Conservation (phyloP, 495 filamentous ascomycete species). For the Tuber calosporum region DNA sequence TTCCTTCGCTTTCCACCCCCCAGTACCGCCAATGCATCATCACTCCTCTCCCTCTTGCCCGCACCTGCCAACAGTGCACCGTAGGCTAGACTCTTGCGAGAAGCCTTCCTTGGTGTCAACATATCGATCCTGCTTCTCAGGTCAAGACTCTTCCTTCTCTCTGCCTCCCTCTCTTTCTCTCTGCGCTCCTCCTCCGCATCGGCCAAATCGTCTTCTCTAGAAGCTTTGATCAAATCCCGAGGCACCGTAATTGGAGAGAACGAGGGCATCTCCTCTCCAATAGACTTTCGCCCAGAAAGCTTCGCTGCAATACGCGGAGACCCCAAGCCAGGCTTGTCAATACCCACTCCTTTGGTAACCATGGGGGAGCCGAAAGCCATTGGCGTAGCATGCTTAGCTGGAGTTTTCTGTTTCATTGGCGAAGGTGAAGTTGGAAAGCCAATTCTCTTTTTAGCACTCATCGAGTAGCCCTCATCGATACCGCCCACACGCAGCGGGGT, state of each 20-base stretch:
- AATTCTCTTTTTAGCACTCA: conserved; percentile 31
- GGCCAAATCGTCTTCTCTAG: conserved; percentile 58
- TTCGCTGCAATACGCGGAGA: conserved; percentile 69
- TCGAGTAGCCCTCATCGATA: conserved; percentile 27
- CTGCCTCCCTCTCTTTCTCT: conserved; percentile 52
- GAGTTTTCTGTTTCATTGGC: conserved; percentile 18
- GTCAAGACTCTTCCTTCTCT: conserved; percentile 43
- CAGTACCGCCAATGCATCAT: conserved; percentile 9
- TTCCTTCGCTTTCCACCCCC: conserved; percentile 34
- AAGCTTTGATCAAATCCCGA: conserved; percentile 56
- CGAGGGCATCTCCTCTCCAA: conserved; percentile 56
- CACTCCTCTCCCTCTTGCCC: conserved; percentile 32
- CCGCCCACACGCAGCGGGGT: conserved; percentile 20
- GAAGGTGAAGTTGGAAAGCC: conserved; percentile 34
- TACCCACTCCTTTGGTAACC: conserved; percentile 53
- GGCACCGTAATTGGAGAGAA: conserved; percentile 52
- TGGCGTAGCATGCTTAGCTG: conserved; percentile 7
- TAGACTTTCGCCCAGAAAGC: conserved; percentile 63
- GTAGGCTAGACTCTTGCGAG: conserved; percentile 37
- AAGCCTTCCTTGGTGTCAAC: conserved; percentile 33
- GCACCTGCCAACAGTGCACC: conserved; percentile 38
- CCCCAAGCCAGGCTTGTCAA: conserved; percentile 66
- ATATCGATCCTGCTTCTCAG: conserved; percentile 35
- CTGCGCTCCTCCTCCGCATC: conserved; percentile 65
- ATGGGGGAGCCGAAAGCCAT: conserved; percentile 5